Conservation (phyloP, 2,329 filamentous ascomycete species). For the Aureobasidium melanogenum region DNA sequence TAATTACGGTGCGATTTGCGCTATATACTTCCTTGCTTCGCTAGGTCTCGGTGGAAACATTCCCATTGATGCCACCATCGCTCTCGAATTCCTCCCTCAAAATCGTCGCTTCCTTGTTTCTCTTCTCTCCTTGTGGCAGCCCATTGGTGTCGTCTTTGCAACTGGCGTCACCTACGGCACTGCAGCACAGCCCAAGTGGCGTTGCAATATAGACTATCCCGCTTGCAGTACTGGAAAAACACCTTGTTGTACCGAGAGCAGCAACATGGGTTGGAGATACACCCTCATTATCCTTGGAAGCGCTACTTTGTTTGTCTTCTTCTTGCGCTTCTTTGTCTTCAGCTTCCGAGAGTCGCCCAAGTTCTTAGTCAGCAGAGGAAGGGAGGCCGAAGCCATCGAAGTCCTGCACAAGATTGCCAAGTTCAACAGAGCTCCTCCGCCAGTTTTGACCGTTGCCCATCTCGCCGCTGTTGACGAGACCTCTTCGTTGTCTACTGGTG, state of each 20-base stretch:
- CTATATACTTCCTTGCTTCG: slow-evolving; percentile 46
- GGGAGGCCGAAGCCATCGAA: slow-evolving; percentile 43
- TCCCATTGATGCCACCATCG: slow-evolving; percentile 48
- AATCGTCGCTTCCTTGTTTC: slow-evolving; percentile 45
- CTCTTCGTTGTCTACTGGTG: neutral
- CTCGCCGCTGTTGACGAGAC: neutral
- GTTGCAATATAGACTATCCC: slow-evolving; percentile 27
- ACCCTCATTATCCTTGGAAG: slow-evolving; percentile 30
- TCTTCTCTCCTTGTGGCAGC: slow-evolving; percentile 47
- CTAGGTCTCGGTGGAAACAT: slow-evolving; percentile 44
- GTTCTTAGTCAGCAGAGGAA: slow-evolving; percentile 45
- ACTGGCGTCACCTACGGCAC: slow-evolving; percentile 42
- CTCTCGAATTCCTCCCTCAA: slow-evolving; percentile 47
- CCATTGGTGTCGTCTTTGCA: slow-evolving; percentile 45
- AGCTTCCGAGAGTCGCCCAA: slow-evolving; percentile 52
- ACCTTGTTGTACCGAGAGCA: slow-evolving; percentile 29
- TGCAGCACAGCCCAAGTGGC: neutral
- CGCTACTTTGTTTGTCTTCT: slow-evolving; percentile 36
- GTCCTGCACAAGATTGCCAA: slow-evolving; percentile 36
- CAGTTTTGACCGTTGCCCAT: slow-evolving; percentile 1
- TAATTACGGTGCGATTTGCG: slow-evolving; percentile 43
- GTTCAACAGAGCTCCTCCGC: slow-evolving; percentile 26
- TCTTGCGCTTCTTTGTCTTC: slow-evolving; percentile 47
- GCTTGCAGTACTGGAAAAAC: slow-evolving; percentile 34
- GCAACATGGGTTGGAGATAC: slow-evolving; percentile 40